Percentiles rank a stretch among this genome's conserved stretches.
Evolutionary conservation across 1,284 basidiomycete species (phyloP).

Genomic region (Xerocomus cyaneibrunnescens): DNA sequence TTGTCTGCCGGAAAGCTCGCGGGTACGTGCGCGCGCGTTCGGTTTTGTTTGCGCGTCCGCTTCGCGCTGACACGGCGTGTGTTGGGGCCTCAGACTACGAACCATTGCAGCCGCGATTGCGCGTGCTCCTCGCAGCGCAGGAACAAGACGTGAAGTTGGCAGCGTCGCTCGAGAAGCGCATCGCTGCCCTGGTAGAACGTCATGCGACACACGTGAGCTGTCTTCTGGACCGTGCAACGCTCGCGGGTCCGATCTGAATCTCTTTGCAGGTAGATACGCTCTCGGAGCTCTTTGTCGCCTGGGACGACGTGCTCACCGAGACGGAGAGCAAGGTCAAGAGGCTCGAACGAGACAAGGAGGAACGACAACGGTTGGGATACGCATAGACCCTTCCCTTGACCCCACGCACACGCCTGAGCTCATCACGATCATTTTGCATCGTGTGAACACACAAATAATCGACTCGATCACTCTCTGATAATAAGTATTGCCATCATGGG

Average conservation of each 20-base stretch:
- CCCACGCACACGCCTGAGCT: background rate
- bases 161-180: slow-evolving; percentile 58
- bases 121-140: slow-evolving; percentile 55
- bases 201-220: slow-evolving; percentile 65
- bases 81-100: slow-evolving; percentile 63
- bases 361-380: slow-evolving; percentile 56
- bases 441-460: slow-evolving; percentile 23
- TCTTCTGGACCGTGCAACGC: background rate
- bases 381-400: slow-evolving; percentile 24
- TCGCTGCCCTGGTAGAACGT: slow-evolving; percentile 59
- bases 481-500: slow-evolving; percentile 10
- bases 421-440: slow-evolving; percentile 1
- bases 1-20: slow-evolving; percentile 67
- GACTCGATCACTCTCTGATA: slow-evolving; percentile 14
- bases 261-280: slow-evolving; percentile 62
- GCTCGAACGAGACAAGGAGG: slow-evolving; percentile 58
- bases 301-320: slow-evolving; percentile 69
- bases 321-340: slow-evolving; percentile 56
- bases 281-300: slow-evolving; percentile 77
- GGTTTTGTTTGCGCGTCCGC: too few relatives aligned
- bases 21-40: slow-evolving; percentile 39
- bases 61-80: background rate
- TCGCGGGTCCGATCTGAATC: background rate
- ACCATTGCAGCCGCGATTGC: slow-evolving; percentile 57
- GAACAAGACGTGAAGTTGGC: slow-evolving; percentile 56